Base-by-base conservation (phyloP, 2,329 filamentous ascomycete species). In the Trichoderma sp. region DNA sequence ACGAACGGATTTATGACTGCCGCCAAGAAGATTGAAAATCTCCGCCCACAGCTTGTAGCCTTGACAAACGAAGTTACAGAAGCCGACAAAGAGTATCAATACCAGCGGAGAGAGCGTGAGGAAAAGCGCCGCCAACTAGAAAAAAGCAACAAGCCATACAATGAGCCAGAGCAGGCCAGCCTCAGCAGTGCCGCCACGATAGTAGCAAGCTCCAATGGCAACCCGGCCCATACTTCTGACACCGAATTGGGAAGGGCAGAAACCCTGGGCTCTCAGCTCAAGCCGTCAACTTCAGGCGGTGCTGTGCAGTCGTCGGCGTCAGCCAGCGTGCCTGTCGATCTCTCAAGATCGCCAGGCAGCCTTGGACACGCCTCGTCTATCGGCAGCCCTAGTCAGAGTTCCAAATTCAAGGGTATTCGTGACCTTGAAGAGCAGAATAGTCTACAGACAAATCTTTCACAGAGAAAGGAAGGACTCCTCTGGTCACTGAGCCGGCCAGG, bases 11-110 rank as follows among this genome's bases (percentile, higher is more conserved):
- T 97, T 76, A 83, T 98, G 64, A 83, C 87, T 0, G 91, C 94
- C 0, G 91, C 95, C 14, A 94, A 94, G 79, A 97, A 91, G 79
- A 91, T 99, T 61, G 94, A 97, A 72, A 88, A 86, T 27, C 88
- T 97, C 80, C 84, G 97, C 21, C 96, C 96, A 0, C 93, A 97
- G 76, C 85, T 99, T 2, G 93, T 98, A 74, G 95, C 95, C 2
- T 82, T 99, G 37, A 92, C 92, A 49, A 88, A 88, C 65, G 95
- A 98, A 79, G 96, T 99, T n/a, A 89, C 89, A 71, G 91, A 96
- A 75, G 94, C 94, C 29, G 94, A 98, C 78, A 97, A 98, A 79
- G 95, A 98, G 76, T 99, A 96, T 77, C 94, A 97, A 76, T 93
- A 98, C 70, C 93, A 97, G 77, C 87, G 94, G 64, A 93, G 93